These are phyloP conservation scores for Fragaria nilgerrensis DNA, from an alignment of 306 rosid genomes.

Conservation along the genomic window DNA sequence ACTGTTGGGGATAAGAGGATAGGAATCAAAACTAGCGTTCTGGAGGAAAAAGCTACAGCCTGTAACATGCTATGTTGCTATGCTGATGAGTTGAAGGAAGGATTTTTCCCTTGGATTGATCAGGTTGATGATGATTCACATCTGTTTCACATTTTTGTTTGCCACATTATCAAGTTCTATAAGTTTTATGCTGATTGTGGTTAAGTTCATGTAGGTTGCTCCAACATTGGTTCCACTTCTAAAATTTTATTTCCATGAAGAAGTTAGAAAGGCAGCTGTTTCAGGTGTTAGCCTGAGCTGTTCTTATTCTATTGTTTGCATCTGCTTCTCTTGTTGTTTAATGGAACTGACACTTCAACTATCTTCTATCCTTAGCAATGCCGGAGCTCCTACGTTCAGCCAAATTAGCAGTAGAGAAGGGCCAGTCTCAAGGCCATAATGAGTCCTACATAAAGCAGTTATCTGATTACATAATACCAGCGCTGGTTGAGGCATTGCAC, in stretches of 20 bases:
- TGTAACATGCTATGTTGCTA: slow-evolving; percentile 98
- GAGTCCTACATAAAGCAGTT: slow-evolving; percentile 73
- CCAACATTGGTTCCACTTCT: slow-evolving; percentile 92
- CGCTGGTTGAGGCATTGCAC: slow-evolving; percentile 91
- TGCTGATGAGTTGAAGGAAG: slow-evolving; percentile 96
- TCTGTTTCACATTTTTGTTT: neutral
- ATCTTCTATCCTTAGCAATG: slow-evolving; percentile 59
- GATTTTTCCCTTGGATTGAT: slow-evolving; percentile 98
- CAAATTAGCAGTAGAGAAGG: slow-evolving; percentile 89
- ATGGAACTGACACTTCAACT: neutral
- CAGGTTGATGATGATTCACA: slow-evolving; percentile 49
- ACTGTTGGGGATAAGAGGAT: slow-evolving; percentile 96
- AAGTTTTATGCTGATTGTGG: neutral
- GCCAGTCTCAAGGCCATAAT: slow-evolving; percentile 84
- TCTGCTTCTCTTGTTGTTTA: neutral
- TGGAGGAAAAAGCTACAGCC: slow-evolving; percentile 98
- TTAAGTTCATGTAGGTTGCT: slow-evolving; percentile 64
- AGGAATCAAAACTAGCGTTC: slow-evolving; percentile 94
- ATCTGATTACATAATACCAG: slow-evolving; percentile 79
- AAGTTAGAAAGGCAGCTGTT: slow-evolving; percentile 98
- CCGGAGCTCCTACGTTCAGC: slow-evolving; percentile 93
- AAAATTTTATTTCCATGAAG: slow-evolving; percentile 92
- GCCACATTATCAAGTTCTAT: neutral
- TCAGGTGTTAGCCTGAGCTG: slow-evolving; percentile 51
- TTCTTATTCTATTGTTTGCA: neutral